Percentiles rank a stretch among this genome's conserved stretches.
Conservation (phyloP, 345 rosid species). For the Laguncularia racemosa region DNA sequence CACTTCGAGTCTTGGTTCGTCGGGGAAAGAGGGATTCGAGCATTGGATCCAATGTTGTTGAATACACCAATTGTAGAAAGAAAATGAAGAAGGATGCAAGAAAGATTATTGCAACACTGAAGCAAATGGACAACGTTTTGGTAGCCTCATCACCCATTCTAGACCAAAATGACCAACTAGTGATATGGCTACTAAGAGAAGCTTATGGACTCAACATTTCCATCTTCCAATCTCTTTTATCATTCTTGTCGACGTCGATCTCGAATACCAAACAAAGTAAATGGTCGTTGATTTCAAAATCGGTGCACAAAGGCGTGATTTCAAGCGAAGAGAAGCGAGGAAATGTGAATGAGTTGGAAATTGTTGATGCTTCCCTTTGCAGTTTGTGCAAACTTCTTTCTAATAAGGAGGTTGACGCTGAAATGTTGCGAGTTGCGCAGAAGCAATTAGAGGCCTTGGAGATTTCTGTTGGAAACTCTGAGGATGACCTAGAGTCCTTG, state of each 20-base stretch:
- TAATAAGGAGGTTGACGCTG: conserved; percentile 2
- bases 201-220: conserved; percentile 21
- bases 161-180: conserved; percentile 29
- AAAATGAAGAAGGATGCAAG: conserved; percentile 49
- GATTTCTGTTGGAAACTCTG: conserved; percentile 32
- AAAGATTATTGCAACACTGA: conserved; percentile 34
- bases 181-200: conserved; percentile 33
- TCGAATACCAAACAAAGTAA: conserved; percentile 15
- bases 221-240: conserved; percentile 40
- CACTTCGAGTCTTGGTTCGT: conserved; percentile 51
- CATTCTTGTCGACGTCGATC: conserved; percentile 27
- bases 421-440: conserved; percentile 22
- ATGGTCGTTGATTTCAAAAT: conserved; percentile 43
- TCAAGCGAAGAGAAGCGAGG: conserved; percentile 29
- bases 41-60: conserved; percentile 13
- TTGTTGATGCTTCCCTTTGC: conserved; percentile 21
- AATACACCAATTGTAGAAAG: conserved; percentile 37
- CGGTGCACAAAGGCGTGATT: conserved; percentile 29
- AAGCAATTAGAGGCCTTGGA: conserved; percentile 43
- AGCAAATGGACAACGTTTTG: conserved; percentile 34
- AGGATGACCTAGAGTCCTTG: conserved; percentile 42
- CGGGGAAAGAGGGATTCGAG: conserved; percentile 44
- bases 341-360: conserved; percentile 35
- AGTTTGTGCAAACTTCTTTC: conserved; percentile 1
- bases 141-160: neutral